These are phyloP conservation scores for Eustoma russellianum DNA, from an alignment of 257 asterid species.

Conservation along the genomic window DNA sequence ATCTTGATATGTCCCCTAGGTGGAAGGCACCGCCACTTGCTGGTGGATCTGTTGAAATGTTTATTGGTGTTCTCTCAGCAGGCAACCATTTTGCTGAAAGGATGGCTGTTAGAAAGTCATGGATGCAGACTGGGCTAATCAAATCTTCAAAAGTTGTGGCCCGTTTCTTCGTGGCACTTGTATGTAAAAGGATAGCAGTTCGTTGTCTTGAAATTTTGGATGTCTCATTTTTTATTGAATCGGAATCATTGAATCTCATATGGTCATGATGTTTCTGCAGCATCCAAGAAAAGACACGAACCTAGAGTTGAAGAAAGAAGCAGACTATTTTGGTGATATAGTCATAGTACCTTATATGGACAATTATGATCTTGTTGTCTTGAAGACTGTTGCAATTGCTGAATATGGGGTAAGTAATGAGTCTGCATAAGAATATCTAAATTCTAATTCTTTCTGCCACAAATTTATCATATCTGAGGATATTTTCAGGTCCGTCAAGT, in stretches of 20 bases:
- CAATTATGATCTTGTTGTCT: slow-evolving; percentile 87
- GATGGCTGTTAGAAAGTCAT: slow-evolving; percentile 89
- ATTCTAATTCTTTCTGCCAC: too few species aligned
- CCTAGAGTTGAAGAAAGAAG: slow-evolving; percentile 71
- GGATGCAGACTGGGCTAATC: slow-evolving; percentile 81
- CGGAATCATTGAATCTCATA: not conserved
- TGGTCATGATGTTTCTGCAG: slow-evolving; percentile 26
- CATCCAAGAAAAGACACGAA: slow-evolving; percentile 75
- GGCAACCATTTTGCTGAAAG: slow-evolving; percentile 97
- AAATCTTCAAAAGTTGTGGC: slow-evolving; percentile 73
- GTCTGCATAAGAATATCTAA: too few species aligned
- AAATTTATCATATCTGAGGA: too few species aligned
- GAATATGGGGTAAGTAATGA: slow-evolving; percentile 71
- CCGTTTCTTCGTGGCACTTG: slow-evolving; percentile 91
- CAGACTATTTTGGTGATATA: slow-evolving; percentile 87
- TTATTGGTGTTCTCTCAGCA: slow-evolving; percentile 92
- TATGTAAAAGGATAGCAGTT: slow-evolving; percentile 21
- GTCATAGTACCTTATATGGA: slow-evolving; percentile 90
- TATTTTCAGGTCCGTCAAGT: slow-evolving; percentile 45
- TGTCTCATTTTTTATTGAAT: not conserved
- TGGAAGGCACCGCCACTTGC: slow-evolving; percentile 84
- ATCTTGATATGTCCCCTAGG: slow-evolving; percentile 65
- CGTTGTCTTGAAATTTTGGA: not conserved
- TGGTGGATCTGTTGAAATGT: slow-evolving; percentile 50
- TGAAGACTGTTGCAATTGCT: slow-evolving; percentile 88